Evolutionary conservation across 345 rosid genomes (phyloP).

Genomic region (Eutrema japonicum): DNA sequence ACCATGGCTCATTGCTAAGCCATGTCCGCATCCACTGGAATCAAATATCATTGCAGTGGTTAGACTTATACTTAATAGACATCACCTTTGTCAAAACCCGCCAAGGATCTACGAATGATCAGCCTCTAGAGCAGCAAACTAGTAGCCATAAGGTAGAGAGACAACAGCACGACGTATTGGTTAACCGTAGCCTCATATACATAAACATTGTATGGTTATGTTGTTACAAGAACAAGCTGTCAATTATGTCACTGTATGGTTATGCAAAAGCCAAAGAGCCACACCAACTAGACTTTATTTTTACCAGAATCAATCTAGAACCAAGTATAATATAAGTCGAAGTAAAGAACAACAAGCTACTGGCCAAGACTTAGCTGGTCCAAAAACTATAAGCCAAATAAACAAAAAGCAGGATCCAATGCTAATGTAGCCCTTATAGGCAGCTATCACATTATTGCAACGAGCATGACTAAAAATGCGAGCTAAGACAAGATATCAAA

Average conservation of each 20-base stretch:
- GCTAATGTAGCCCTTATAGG: constrained; percentile 6
- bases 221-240: neutral
- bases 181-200: neutral
- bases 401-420: constrained; percentile 29
- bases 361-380: constrained; percentile 26
- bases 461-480: neutral
- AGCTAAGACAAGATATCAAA: constrained; percentile 16
- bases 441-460: constrained; percentile 30
- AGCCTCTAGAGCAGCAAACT: constrained; percentile 13
- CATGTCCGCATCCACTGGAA: neutral
- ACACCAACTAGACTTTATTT: constrained; percentile 6
- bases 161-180: neutral
- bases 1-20: constrained; percentile 1
- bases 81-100: neutral
- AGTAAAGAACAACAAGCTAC: constrained; percentile 32
- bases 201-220: neutral
- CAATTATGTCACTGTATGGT: neutral
- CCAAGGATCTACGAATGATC: neutral
- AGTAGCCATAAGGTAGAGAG: constrained; percentile 12
- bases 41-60: neutral
- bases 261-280: neutral
- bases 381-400: constrained; percentile 32
- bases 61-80: constrained; percentile 6
- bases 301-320: constrained; percentile 11
- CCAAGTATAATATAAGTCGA: constrained; percentile 5